A percentile compares a stretch with the other conserved stretches of the same genome.
Evolutionary conservation across 768 basidiomycete genomes (phyloP).

Genomic region (Leucosporidium scottii): DNA sequence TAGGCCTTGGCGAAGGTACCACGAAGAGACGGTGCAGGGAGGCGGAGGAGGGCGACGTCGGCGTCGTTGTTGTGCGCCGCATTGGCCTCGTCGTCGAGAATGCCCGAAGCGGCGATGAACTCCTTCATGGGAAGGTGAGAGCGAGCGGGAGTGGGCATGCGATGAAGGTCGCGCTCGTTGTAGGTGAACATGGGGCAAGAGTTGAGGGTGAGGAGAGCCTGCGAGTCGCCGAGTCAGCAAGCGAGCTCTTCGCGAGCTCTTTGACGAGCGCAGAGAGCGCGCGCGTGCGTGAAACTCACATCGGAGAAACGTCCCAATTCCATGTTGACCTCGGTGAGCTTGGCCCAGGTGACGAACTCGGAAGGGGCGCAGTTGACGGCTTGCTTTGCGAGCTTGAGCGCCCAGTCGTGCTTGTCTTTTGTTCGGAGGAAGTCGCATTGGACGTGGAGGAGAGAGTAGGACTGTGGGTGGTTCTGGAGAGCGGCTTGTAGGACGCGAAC

Average conservation of each 20-base stretch:
- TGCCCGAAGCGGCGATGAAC: constrained; percentile 67
- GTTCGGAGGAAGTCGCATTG: constrained; percentile 89
- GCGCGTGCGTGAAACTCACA: constrained; percentile 38
- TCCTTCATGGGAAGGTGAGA: constrained; percentile 80
- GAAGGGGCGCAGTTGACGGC: constrained; percentile 97
- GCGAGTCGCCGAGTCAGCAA: background rate
- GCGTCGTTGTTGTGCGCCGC: constrained; percentile 80
- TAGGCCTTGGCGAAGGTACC: constrained; percentile 97
- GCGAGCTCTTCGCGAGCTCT: background rate
- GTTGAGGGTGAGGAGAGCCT: constrained; percentile 84
- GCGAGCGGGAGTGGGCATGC: constrained; percentile 67
- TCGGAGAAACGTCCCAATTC: constrained; percentile 81
- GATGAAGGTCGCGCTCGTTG: constrained; percentile 89
- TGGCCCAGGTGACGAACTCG: constrained; percentile 99
- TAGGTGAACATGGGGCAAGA: constrained; percentile 99
- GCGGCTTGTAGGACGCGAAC: constrained; percentile 84
- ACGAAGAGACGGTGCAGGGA: constrained; percentile 86
- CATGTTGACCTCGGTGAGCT: constrained; percentile 88
- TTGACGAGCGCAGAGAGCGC: too few species aligned
- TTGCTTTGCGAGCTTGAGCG: constrained; percentile 79
- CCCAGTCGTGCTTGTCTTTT: constrained; percentile 80
- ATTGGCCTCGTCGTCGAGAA: constrained; percentile 65
- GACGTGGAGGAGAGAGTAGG: constrained; percentile 85
- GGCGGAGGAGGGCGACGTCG: constrained; percentile 84
- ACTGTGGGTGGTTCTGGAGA: constrained; percentile 77